Percentiles rank a stretch among this genome's conserved stretches.
phyloP scores from a whole-genome alignment of 345 rosid species.

The Fremontodendron californicum region DNA sequence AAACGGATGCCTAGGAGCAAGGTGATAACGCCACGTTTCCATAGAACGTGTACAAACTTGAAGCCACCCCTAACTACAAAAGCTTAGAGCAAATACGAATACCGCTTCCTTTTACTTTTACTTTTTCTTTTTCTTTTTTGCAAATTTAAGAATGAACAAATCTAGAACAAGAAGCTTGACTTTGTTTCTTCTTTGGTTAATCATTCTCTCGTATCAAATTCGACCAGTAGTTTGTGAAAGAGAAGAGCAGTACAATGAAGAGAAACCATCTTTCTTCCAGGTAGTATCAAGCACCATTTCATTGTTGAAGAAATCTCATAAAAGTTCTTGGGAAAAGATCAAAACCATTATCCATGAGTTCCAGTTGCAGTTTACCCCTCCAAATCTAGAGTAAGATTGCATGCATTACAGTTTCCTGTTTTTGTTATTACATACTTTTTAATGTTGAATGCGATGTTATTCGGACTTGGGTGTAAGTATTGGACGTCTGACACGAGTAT shows the following conservation, averaged over 20 bases:
- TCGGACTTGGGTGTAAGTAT: too few species aligned
- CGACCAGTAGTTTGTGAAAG: constrained; percentile 17
- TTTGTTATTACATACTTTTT: background rate
- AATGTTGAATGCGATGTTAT: background rate
- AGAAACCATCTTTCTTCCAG: constrained; percentile 35
- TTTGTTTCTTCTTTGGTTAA: constrained; percentile 15
- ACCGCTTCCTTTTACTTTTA: background rate
- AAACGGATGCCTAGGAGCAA: background rate
- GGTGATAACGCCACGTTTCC: background rate
- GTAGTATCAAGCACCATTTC: constrained; percentile 23
- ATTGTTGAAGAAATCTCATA: constrained; percentile 35
- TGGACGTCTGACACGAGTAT: too few species aligned
- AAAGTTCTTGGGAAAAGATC: constrained; percentile 54
- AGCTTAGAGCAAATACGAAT: background rate
- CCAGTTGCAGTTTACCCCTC: constrained; percentile 50
- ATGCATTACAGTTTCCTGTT: background rate
- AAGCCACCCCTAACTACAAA: background rate
- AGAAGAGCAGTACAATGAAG: constrained; percentile 20
- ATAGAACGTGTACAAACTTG: background rate
- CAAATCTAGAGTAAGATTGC: constrained; percentile 51
- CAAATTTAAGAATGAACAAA: constrained; percentile 21
- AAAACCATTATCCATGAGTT: constrained; percentile 38
- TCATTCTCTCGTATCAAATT: constrained; percentile 23
- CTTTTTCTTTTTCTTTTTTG: background rate
- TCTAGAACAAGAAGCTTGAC: constrained; percentile 11